Percentiles rank a stretch among this genome's conserved stretches.
phyloP scores from a whole-genome alignment of 768 basidiomycete species.

The Mycena olivaceomarginata region DNA sequence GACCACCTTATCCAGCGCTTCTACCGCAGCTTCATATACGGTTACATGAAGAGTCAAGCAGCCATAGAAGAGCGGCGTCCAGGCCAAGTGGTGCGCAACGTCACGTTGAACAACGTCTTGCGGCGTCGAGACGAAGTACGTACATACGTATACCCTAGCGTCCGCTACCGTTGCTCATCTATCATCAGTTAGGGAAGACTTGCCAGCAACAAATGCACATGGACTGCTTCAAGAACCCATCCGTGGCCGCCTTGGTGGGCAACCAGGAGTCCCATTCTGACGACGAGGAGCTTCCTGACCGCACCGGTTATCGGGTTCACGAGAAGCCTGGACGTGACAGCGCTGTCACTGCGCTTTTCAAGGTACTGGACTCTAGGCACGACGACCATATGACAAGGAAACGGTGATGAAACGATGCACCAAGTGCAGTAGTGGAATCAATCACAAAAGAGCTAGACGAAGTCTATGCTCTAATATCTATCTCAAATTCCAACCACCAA shows the following conservation, averaged over 20 bases:
- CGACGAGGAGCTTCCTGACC: slow-evolving; percentile 5
- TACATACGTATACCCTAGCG: background rate
- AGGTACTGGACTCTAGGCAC: background rate
- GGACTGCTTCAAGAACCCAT: background rate
- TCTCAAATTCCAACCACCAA: no score
- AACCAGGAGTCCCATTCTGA: slow-evolving; percentile 20
- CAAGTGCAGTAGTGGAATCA: no score
- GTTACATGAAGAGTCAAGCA: background rate
- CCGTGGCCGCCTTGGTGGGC: background rate
- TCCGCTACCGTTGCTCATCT: background rate
- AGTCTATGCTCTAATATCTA: no score
- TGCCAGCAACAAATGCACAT: background rate
- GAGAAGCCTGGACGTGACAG: slow-evolving; percentile 9
- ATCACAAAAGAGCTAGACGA: no score
- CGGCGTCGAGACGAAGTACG: background rate
- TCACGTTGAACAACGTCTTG: no score
- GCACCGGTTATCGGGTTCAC: slow-evolving; percentile 4
- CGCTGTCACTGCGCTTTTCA: slow-evolving; percentile 4
- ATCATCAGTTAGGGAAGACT: background rate
- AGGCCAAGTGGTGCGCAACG: no score
- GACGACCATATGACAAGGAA: no score
- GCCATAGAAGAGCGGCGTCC: no score
- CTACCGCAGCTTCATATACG: background rate
- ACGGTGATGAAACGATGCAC: no score
- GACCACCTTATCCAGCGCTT: background rate